These are phyloP conservation scores for Barnettozyma vustinii DNA, from an alignment of 805 yeast species.

Conservation along the genomic window DNA sequence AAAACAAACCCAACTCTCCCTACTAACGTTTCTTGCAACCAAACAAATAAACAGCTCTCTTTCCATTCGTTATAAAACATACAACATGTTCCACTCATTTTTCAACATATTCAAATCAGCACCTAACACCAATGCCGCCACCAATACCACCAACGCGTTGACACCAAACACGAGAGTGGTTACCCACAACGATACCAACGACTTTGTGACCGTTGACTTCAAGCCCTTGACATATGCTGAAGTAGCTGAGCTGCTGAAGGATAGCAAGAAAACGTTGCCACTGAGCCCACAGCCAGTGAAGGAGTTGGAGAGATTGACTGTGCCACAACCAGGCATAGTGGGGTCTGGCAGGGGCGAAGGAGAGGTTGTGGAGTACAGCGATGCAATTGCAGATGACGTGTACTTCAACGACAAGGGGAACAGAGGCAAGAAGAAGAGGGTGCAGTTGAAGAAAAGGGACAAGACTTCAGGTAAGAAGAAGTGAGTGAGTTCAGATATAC, in stretches of 20 bases:
- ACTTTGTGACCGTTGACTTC: slow-evolving; percentile 40
- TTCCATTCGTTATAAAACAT: background rate
- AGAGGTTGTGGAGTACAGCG: slow-evolving; percentile 8
- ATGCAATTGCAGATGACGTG: slow-evolving; percentile 10
- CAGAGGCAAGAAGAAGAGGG: slow-evolving; percentile 19
- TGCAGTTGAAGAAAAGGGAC: slow-evolving; percentile 9
- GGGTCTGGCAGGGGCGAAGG: background rate
- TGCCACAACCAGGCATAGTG: background rate
- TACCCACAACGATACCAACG: slow-evolving; percentile 26
- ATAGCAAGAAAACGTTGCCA: background rate
- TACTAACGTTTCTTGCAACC: background rate
- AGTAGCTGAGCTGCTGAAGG: slow-evolving; percentile 35
- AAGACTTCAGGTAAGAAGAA: background rate
- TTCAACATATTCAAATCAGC: slow-evolving; percentile 1
- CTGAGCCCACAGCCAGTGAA: slow-evolving; percentile 11
- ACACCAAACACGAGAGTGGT: slow-evolving; percentile 18
- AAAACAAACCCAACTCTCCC: background rate
- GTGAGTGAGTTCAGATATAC: background rate
- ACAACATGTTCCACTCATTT: slow-evolving; percentile 1
- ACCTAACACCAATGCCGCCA: background rate
- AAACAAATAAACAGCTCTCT: background rate
- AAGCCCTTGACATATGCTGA: slow-evolving; percentile 50
- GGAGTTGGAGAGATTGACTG: slow-evolving; percentile 12
- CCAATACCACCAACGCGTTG: slow-evolving; percentile 1
- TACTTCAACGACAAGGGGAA: slow-evolving; percentile 19